Evolutionary conservation across 2,329 filamentous ascomycete species (phyloP), one percentile per base, ranked within the genome.

Genomic region (Aspergillus spinulosporus): DNA sequence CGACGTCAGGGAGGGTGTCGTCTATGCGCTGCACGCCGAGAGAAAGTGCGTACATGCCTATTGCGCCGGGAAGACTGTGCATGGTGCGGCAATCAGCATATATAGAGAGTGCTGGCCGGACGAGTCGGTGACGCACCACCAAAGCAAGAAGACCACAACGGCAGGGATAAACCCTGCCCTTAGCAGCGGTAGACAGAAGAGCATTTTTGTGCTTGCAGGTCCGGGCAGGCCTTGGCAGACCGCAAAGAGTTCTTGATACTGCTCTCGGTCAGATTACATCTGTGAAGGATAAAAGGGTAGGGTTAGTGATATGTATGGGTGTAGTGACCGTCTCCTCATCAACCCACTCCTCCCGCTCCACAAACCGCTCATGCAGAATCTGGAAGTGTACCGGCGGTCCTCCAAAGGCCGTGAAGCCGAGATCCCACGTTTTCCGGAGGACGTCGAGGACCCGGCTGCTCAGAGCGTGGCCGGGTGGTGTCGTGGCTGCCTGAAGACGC

Each of bases 181-280:
- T 7, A 89, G 80, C 14, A 88, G 70, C 37, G 85, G 83, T 39
- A 90, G 84, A 57, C 83, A 88, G 58, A 88, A 90, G 0, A 84
- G 68, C 83, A 90, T 87, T 66, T 90, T 90, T 1, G 88, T 90
- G 60, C 83, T 87, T 0, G 64, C 87, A 0, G 88, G 88, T 0
- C 88, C 88, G 0, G 84, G 85, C 2, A 90, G 76, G 1, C 84
- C 84, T 71, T 90, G 87, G 14, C 81, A 83, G 45, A 90, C 73
- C 26, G 84, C 86, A 69, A 91, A 90, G 0, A 90, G 78, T 65
- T 90, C 88, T 68, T 88, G 85, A 70, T 87, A 90, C 84, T 88
- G 47, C 40, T 5, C 4, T 29, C 21, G 14, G 26, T 32, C 15
- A 5, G 21, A 8, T 2, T 15, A 48, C 11, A 47, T 49, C 49